Base-by-base conservation (phyloP, 768 basidiomycete species). In the Podaxis pistillaris region DNA sequence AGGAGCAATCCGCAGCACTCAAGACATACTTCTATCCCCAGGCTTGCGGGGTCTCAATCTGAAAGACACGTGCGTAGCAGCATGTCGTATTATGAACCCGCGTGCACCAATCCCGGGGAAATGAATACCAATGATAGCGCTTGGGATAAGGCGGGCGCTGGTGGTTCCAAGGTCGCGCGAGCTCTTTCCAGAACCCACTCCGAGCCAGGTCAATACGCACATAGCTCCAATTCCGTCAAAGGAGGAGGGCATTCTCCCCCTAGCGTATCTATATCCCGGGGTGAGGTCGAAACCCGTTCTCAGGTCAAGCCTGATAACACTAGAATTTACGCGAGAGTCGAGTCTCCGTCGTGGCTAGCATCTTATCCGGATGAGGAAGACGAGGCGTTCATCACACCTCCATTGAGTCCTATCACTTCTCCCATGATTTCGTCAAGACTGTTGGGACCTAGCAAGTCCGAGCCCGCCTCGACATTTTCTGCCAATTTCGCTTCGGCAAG, bases 301-400 rank as follows among this genome's bases (percentile, higher is more conserved):
- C 19, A 26, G 24, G 24, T 51, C 37, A 24, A 24, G 24, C 17
- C 24, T 7, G 15, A 24, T 40, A 30, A 54, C 17, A 38, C 46
- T 36, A 17, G 24, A 37, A 62, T 68, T 57, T 68, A 69, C 38
- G 69, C 67, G 33, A 58, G 67, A 40, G 72, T 76, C 36, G 69
- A 69, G 54, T 75, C 75, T 4, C 77, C 76, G 0, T 62, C 71
- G 8, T 68, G 71, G 69, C 61, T 74, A 11, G 58, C 64, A 15
- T 64, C 69, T 0, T 76, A 74, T 63, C 72, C 73, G 22, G 68
- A 60, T 38, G 63, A 61, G 8, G 53, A 61, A 49, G 61, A 69
- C 19, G 58, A 63, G 12, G 59, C 63, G 52, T 66, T 68, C 36
- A 63, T 64, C 24, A 36, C 51, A 13, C 46, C 62, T 12, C 55